phyloP scores from a whole-genome alignment of 495 filamentous ascomycete genomes.

The Glonium stellatum region DNA sequence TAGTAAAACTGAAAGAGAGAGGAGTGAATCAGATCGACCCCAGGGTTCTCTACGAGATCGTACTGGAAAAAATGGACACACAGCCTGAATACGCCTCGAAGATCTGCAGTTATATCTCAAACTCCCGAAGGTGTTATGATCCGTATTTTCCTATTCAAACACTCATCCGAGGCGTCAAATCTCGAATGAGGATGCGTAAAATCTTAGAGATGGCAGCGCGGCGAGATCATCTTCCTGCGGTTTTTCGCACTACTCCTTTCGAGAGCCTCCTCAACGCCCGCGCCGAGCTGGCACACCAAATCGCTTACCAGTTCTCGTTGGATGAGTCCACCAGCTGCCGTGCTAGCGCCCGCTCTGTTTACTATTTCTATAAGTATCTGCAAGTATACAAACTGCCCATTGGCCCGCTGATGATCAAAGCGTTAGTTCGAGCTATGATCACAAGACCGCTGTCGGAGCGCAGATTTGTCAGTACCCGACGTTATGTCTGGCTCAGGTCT shows the following conservation, averaged over 20 bases:
- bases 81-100: neutral
- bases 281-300: slow-evolving; percentile 14
- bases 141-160: neutral
- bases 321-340: neutral
- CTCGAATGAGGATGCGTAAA: slow-evolving; percentile 4
- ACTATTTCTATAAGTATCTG: slow-evolving; percentile 20
- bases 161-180: slow-evolving; percentile 1
- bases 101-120: neutral
- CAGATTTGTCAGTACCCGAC: slow-evolving; percentile 8
- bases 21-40: neutral
- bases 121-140: neutral
- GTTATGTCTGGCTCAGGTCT: slow-evolving; percentile 6
- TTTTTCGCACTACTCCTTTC: neutral
- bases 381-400: slow-evolving; percentile 4
- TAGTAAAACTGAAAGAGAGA: too few species aligned
- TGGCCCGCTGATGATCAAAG: slow-evolving; percentile 16
- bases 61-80: neutral
- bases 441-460: slow-evolving; percentile 16
- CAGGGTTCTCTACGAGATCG: neutral
- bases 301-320: slow-evolving; percentile 22
- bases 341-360: neutral
- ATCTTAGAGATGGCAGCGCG: slow-evolving; percentile 9
- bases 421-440: slow-evolving; percentile 10
- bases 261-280: neutral
- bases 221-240: slow-evolving; percentile 5